Conservation (phyloP, 805 yeast genomes). For the Candida ascalaphidarum region DNA sequence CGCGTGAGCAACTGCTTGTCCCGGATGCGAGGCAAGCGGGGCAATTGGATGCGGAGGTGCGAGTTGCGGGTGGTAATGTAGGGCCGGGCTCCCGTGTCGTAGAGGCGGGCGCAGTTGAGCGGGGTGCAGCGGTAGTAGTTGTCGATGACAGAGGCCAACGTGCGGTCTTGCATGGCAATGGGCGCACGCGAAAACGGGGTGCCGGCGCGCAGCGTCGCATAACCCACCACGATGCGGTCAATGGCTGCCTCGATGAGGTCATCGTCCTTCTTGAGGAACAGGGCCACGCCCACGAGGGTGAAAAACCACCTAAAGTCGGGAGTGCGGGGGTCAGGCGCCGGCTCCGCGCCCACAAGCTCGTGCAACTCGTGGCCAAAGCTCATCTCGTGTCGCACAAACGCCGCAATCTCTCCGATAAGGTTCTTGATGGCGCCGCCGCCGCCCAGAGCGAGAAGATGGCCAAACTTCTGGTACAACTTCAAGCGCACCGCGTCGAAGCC, state of each 20-base stretch:
- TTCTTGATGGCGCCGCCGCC: slow-evolving; percentile 26
- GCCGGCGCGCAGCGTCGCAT: slow-evolving; percentile 12
- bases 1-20: slow-evolving; percentile 20
- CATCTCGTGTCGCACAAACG: slow-evolving; percentile 21
- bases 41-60: slow-evolving; percentile 17
- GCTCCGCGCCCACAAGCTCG: too few relatives aligned
- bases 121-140: slow-evolving; percentile 16
- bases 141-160: slow-evolving; percentile 10
- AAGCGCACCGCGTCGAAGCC: slow-evolving; percentile 27
- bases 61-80: slow-evolving; percentile 15
- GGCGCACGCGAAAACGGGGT: slow-evolving; percentile 3
- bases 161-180: slow-evolving; percentile 4
- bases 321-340: slow-evolving; percentile 1
- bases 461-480: slow-evolving; percentile 22
- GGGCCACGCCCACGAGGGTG: slow-evolving; percentile 18
- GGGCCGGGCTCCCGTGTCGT: slow-evolving; percentile 2
- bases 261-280: slow-evolving; percentile 9
- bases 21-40: slow-evolving; percentile 24
- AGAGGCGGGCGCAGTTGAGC: slow-evolving; percentile 15
- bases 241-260: slow-evolving; percentile 15
- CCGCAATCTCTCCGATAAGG: slow-evolving; percentile 23
- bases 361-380: slow-evolving; percentile 3
- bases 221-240: slow-evolving; percentile 24
- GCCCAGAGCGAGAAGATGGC: slow-evolving; percentile 14
- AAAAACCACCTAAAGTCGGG: slow-evolving; percentile 14